A percentile compares a stretch with the other conserved stretches of the same genome.
Conservation (phyloP, 1,284 basidiomycete genomes). For the Ustilago shanxiensis region DNA sequence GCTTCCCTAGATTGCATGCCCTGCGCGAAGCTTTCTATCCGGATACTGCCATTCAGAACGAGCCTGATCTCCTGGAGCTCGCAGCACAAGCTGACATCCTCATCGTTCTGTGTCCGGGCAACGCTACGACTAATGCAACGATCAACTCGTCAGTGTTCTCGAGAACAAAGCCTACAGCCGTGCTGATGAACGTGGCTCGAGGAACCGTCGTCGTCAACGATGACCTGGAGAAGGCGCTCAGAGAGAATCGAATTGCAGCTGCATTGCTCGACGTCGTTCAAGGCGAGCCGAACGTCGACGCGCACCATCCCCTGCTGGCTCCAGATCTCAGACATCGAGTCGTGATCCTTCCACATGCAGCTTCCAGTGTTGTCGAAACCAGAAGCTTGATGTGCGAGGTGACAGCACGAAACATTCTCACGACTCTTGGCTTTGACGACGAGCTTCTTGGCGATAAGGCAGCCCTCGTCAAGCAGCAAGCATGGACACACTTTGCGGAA, state of each 20-base stretch:
- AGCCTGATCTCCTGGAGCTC: constrained; percentile 14
- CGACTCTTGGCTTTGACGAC: constrained; percentile 21
- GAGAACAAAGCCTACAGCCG: constrained; percentile 16
- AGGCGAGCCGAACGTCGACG: constrained; percentile 26
- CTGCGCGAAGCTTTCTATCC: constrained; percentile 28
- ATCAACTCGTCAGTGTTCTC: constrained; percentile 22
- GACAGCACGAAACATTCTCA: constrained; percentile 29
- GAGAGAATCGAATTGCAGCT: constrained; percentile 15
- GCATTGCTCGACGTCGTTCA: constrained; percentile 35
- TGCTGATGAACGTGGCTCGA: constrained; percentile 36
- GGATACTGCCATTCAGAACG: constrained; percentile 13
- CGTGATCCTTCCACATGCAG: constrained; percentile 32
- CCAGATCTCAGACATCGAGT: constrained; percentile 26
- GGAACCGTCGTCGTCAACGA: constrained; percentile 33
- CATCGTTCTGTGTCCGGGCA: constrained; percentile 35
- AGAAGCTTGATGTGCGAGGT: constrained; percentile 28
- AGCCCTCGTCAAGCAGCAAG: constrained; percentile 8
- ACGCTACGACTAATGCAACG: constrained; percentile 16
- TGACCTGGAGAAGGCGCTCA: constrained; percentile 17
- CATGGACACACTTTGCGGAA: constrained; percentile 35
- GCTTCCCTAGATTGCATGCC: constrained; percentile 19
- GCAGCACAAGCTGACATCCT: constrained; percentile 32
- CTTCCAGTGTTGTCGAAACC: constrained; percentile 26
- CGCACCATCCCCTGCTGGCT: constrained; percentile 20
- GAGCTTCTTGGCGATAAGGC: constrained; percentile 19